These are phyloP conservation scores for Annulohypoxylon stygium DNA, from an alignment of 495 filamentous ascomycete genomes.

Conservation along the genomic window DNA sequence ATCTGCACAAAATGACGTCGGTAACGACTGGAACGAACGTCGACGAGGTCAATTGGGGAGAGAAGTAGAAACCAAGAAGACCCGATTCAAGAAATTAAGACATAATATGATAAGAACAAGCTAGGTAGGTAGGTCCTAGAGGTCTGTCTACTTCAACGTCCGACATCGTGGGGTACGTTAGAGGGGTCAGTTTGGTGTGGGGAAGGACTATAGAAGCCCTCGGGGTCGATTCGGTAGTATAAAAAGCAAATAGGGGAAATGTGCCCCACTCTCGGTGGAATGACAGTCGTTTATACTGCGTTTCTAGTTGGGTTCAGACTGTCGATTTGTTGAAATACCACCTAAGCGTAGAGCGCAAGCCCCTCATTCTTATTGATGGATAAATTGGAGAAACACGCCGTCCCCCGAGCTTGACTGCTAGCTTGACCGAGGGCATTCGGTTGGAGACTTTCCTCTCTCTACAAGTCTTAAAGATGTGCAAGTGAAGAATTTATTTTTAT, in stretches of 20 bases:
- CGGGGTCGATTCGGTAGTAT: constrained; percentile 35
- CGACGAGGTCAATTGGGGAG: background rate
- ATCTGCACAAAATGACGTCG: background rate
- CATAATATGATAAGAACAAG: constrained; percentile 9
- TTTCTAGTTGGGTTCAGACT: background rate
- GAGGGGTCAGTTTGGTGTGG: constrained; percentile 40
- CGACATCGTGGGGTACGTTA: constrained; percentile 46
- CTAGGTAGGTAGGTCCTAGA: background rate
- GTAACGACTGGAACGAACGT: background rate
- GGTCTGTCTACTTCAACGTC: constrained; percentile 18
- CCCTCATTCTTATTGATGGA: constrained; percentile 41
- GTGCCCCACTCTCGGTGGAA: constrained; percentile 2
- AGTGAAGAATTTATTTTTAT: background rate
- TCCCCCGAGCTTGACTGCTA: constrained; percentile 15
- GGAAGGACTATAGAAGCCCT: constrained; percentile 25
- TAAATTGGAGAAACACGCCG: constrained; percentile 39
- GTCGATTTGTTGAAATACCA: background rate
- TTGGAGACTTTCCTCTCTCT: background rate
- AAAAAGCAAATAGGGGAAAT: constrained; percentile 17
- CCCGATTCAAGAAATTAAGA: constrained; percentile 7
- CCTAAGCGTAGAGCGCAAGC: constrained; percentile 23
- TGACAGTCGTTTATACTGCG: constrained; percentile 12
- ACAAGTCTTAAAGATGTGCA: background rate
- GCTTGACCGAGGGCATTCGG: constrained; percentile 11
- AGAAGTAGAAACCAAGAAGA: background rate